Percentiles rank a stretch among this genome's conserved stretches.
Evolutionary conservation across 2,329 filamentous ascomycete genomes (phyloP).

Genomic region (Raffaelea albimanens): DNA sequence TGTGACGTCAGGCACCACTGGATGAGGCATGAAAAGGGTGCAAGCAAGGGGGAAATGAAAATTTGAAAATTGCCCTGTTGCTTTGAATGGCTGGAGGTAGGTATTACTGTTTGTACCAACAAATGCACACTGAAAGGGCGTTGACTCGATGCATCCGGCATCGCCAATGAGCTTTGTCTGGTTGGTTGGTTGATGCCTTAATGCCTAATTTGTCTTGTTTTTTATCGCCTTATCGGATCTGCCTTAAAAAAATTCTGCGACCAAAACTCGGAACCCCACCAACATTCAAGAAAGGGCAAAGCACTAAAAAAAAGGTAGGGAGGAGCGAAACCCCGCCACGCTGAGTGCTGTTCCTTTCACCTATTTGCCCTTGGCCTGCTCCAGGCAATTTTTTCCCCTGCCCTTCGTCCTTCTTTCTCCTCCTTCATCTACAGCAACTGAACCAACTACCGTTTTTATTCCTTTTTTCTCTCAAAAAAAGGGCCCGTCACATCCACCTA

Average conservation of each 20-base stretch:
- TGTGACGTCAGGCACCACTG: too few species aligned
- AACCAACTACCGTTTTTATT: not conserved
- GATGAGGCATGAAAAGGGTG: too few species aligned
- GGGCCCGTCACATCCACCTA: not conserved
- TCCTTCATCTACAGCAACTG: not conserved
- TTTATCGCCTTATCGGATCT: slow-evolving; percentile 7
- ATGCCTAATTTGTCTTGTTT: slow-evolving; percentile 9
- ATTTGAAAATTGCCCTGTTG: too few species aligned
- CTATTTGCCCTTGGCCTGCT: not conserved
- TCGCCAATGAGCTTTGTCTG: not conserved
- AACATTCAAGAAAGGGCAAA: not conserved
- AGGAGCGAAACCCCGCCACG: slow-evolving; percentile 3
- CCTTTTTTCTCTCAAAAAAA: not conserved
- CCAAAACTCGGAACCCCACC: slow-evolving; percentile 6
- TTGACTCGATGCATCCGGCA: not conserved
- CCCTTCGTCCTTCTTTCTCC: not conserved
- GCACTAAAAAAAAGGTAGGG: slow-evolving; percentile 2
- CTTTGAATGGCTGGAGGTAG: too few species aligned
- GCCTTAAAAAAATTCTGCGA: not conserved
- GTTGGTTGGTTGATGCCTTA: slow-evolving; percentile 7
- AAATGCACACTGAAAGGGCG: too few species aligned
- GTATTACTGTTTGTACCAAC: too few species aligned
- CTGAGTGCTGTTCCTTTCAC: too few species aligned
- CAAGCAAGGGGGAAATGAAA: too few species aligned
- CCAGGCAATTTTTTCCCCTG: not conserved